phyloP scores from a whole-genome alignment of 2,329 filamentous ascomycete genomes.

The Tolypocladium cylindrosporum region DNA sequence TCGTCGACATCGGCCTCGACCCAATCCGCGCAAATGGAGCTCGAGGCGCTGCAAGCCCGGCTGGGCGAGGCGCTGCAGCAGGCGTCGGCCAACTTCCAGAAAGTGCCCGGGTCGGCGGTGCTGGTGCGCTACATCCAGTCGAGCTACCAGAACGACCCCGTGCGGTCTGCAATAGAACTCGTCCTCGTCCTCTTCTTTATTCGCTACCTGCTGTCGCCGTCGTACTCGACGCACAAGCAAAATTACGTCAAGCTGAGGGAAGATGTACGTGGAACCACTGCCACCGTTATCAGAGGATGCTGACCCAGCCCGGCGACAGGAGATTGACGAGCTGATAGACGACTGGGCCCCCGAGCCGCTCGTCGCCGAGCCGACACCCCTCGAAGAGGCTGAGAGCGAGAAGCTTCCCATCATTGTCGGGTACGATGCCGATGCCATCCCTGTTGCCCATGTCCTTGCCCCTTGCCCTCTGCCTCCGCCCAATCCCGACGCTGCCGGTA shows the following conservation, averaged over 20 bases:
- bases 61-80: conserved; percentile 42
- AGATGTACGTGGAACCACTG: conserved; percentile 36
- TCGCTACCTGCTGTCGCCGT: conserved; percentile 81
- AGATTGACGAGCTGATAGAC: conserved; percentile 93
- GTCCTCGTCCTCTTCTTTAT: conserved; percentile 93
- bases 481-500: neutral
- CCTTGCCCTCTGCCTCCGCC: no score
- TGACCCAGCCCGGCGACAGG: conserved; percentile 28
- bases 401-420: conserved; percentile 81
- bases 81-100: conserved; percentile 63
- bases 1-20: neutral
- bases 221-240: conserved; percentile 83
- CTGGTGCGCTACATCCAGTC: conserved; percentile 91
- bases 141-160: conserved; percentile 94
- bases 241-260: conserved; percentile 84
- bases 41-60: conserved; percentile 46
- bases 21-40: conserved; percentile 39
- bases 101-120: conserved; percentile 87
- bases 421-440: conserved; percentile 33
- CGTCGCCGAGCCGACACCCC: conserved; percentile 59
- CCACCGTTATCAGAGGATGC: neutral
- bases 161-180: conserved; percentile 86
- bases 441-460: neutral
- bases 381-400: conserved; percentile 76
- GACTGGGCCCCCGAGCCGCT: conserved; percentile 95